These are phyloP conservation scores for Mentha longifolia DNA, from an alignment of 257 asterid genomes.

Conservation along the genomic window DNA sequence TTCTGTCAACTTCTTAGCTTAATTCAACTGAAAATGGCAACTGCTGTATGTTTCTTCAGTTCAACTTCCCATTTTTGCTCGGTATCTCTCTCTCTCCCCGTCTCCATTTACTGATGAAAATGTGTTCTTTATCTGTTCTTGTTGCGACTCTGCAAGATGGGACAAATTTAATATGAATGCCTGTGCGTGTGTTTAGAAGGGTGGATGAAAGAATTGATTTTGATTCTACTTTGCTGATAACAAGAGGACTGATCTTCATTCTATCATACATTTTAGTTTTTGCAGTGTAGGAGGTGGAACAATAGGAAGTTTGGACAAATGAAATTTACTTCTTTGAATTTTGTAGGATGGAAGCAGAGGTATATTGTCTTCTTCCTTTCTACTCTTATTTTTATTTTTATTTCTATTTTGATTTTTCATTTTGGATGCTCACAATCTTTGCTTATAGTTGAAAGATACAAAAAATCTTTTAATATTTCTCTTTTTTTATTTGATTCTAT, in stretches of 20 bases:
- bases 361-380: slow-evolving; percentile 24
- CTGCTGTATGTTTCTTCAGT: slow-evolving; percentile 37
- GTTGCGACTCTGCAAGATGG: too few species aligned
- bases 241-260: background rate
- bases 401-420: background rate
- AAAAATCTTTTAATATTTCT: background rate
- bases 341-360: slow-evolving; percentile 55
- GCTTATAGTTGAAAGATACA: slow-evolving; percentile 9
- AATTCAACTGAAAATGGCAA: slow-evolving; percentile 42
- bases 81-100: slow-evolving; percentile 41
- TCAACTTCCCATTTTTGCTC: slow-evolving; percentile 39
- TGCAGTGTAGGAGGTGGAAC: slow-evolving; percentile 44
- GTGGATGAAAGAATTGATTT: slow-evolving; percentile 6
- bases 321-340: slow-evolving; percentile 39
- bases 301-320: too few species aligned
- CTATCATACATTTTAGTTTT: slow-evolving; percentile 33
- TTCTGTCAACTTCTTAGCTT: background rate
- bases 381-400: background rate
- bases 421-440: slow-evolving; percentile 3
- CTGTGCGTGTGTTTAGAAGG: slow-evolving; percentile 2
- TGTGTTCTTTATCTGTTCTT: background rate
- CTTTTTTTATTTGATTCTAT: background rate
- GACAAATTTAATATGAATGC: background rate
- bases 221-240: slow-evolving; percentile 17
- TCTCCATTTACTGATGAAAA: background rate